These are phyloP conservation scores for Circinella umbellata DNA, from an alignment of 371 early-diverging fungal species.

Conservation along the genomic window DNA sequence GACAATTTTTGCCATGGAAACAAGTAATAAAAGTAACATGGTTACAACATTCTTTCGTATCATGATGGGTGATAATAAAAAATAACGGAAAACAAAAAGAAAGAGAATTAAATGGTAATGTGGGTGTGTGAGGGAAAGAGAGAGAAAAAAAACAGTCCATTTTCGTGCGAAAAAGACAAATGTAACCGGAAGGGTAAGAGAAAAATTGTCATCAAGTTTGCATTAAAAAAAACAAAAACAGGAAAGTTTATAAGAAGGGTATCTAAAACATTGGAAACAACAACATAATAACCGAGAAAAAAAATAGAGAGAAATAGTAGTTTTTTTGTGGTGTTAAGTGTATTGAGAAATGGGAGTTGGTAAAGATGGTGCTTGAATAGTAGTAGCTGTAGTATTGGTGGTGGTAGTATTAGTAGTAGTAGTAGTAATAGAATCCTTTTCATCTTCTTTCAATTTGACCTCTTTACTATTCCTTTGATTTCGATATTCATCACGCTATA, in stretches of 20 bases:
- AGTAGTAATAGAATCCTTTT: conserved; percentile 1
- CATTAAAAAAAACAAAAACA: neutral
- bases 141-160: neutral
- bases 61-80: neutral
- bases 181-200: neutral
- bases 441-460: neutral
- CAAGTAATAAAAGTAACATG: neutral
- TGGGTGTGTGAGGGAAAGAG: no score
- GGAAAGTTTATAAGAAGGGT: neutral
- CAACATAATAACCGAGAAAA: neutral
- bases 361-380: neutral
- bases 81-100: neutral
- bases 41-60: neutral
- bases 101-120: neutral
- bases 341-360: conserved; percentile 1
- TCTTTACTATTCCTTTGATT: neutral
- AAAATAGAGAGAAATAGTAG: neutral
- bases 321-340: neutral
- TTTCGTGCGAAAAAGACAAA: neutral
- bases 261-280: conserved; percentile 8
- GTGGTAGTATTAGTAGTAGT: neutral
- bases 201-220: conserved; percentile 1
- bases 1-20: neutral
- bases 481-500: conserved; percentile 11
- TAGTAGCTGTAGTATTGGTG: neutral